Evolutionary conservation across 495 filamentous ascomycete species (phyloP).

Genomic region (Aspergillus saccharolyticus): DNA sequence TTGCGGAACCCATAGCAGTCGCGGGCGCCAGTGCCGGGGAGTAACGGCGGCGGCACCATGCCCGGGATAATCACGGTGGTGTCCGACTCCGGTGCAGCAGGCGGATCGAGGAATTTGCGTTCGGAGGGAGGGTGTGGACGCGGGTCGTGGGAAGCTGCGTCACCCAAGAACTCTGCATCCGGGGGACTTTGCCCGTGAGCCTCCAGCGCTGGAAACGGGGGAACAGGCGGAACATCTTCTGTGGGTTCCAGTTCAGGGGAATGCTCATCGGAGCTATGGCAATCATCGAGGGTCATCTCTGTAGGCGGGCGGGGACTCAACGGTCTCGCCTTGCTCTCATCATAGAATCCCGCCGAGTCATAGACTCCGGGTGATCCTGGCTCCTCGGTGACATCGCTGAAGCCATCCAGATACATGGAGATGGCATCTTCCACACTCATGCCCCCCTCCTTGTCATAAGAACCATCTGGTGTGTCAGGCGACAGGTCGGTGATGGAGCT

Average conservation of each 20-base stretch:
- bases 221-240: constrained; percentile 23
- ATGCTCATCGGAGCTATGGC: constrained; percentile 19
- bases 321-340: constrained; percentile 28
- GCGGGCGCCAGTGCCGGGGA: constrained; percentile 39
- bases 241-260: constrained; percentile 18
- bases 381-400: constrained; percentile 54
- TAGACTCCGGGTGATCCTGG: constrained; percentile 30
- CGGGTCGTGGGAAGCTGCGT: constrained; percentile 4
- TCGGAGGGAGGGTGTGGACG: constrained; percentile 19
- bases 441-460: constrained; percentile 58
- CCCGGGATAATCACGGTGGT: constrained; percentile 42
- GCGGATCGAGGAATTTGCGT: constrained; percentile 15
- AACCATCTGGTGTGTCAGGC: constrained; percentile 51
- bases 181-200: constrained; percentile 15
- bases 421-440: constrained; percentile 91
- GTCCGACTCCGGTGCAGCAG: constrained; percentile 25
- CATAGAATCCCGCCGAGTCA: constrained; percentile 7
- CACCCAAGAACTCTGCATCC: constrained; percentile 12
- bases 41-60: constrained; percentile 33
- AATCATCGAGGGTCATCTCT: constrained; percentile 25
- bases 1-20: constrained; percentile 93
- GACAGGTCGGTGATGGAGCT: constrained; percentile 67
- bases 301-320: constrained; percentile 28
- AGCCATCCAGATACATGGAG: constrained; percentile 85
- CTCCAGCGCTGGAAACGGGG: constrained; percentile 22